These are phyloP conservation scores for Fragosphaeria purpurea DNA, from an alignment of 2,329 filamentous ascomycete species.

Conservation along the genomic window DNA sequence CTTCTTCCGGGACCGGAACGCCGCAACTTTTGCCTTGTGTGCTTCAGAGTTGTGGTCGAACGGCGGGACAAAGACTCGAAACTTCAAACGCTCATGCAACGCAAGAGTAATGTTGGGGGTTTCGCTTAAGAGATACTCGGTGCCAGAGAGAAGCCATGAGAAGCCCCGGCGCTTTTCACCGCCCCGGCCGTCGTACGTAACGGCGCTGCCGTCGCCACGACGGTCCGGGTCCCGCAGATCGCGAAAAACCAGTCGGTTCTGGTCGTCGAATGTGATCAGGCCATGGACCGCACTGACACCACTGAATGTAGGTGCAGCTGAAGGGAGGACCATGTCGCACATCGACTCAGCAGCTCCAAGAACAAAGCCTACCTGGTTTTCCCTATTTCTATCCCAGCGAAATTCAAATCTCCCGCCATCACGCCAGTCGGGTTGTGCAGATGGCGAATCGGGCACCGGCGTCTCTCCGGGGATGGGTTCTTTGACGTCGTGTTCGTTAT, in stretches of 20 bases:
- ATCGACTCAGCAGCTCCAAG: neutral
- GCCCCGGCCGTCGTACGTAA: neutral
- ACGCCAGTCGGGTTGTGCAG: neutral
- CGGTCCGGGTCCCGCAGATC: neutral
- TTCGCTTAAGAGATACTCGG: neutral
- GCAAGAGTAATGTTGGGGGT: neutral
- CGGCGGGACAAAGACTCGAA: neutral
- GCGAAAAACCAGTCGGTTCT: neutral
- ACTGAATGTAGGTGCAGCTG: neutral
- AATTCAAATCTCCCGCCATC: neutral
- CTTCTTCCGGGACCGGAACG: neutral
- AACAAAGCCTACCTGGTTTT: neutral
- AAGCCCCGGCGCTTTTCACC: neutral
- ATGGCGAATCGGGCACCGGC: too few species aligned
- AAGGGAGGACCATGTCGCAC: neutral
- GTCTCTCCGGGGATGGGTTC: too few species aligned
- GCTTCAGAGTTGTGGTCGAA: neutral
- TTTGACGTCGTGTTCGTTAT: too few species aligned
- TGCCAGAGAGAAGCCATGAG: neutral
- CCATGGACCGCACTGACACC: neutral
- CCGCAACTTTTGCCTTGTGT: neutral
- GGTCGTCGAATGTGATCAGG: neutral
- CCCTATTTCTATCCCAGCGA: neutral
- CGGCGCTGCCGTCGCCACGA: neutral
- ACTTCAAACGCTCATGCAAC: neutral